These are phyloP conservation scores for Apiospora kogelbergensis DNA, from an alignment of 2,329 filamentous ascomycete genomes.

Conservation along the genomic window DNA sequence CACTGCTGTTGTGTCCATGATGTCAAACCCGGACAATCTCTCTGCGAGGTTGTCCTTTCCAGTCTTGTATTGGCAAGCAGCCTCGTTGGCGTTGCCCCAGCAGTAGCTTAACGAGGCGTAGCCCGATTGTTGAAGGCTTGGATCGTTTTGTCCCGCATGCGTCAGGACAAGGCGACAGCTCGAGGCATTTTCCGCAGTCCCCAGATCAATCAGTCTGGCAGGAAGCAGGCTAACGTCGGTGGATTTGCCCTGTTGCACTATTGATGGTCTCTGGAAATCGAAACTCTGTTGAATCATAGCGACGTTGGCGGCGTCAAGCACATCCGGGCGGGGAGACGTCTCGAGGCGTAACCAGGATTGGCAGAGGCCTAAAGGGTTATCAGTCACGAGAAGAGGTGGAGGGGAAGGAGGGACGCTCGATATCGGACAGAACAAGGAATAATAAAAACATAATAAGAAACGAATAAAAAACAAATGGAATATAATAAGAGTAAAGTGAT, in stretches of 20 bases:
- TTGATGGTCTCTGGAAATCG: background rate
- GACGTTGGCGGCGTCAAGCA: background rate
- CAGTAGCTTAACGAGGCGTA: background rate
- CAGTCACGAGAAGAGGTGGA: background rate
- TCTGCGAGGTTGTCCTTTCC: too few relatives aligned
- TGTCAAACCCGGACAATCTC: background rate
- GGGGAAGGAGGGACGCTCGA: too few relatives aligned
- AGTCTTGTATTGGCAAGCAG: background rate
- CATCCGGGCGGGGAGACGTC: background rate
- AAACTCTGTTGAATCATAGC: background rate
- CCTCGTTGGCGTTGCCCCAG: background rate
- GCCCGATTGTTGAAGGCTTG: background rate
- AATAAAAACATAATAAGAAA: too few relatives aligned
- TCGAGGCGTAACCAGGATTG: background rate
- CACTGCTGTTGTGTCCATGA: background rate
- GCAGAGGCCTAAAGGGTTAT: background rate
- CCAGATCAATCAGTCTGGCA: background rate
- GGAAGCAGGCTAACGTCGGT: background rate
- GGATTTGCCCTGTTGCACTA: background rate
- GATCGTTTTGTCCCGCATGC: background rate
- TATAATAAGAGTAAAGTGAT: too few relatives aligned
- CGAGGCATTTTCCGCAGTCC: background rate
- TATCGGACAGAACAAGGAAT: too few relatives aligned
- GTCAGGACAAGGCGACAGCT: background rate
- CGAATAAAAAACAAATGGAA: too few relatives aligned